phyloP scores from a whole-genome alignment of 192 early-diverging fungal species.

The Spinellus fusiger region DNA sequence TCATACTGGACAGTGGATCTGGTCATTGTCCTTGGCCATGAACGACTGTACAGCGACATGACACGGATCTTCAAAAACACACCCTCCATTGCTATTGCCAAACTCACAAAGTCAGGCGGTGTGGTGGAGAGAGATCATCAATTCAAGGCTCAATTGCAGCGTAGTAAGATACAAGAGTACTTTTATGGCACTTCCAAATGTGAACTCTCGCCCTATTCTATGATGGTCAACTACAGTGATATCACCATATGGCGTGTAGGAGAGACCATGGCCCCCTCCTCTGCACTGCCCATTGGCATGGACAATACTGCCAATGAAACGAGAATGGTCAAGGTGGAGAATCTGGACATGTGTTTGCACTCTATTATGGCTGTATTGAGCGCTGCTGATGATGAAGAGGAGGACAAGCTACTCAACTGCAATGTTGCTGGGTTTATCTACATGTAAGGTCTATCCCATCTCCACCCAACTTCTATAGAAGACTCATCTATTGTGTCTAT shows the following conservation, averaged over 20 bases:
- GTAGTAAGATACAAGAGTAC: slow-evolving; percentile 80
- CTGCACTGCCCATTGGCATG: slow-evolving; percentile 85
- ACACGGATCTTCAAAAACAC: slow-evolving; percentile 44
- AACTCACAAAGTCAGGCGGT: slow-evolving; percentile 90
- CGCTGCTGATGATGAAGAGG: slow-evolving; percentile 40
- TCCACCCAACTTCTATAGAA: neutral
- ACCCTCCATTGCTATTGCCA: slow-evolving; percentile 61
- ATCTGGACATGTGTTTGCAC: slow-evolving; percentile 74
- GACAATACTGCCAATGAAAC: slow-evolving; percentile 75
- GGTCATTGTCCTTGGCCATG: slow-evolving; percentile 89
- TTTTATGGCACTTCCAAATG: slow-evolving; percentile 84
- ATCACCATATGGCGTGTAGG: slow-evolving; percentile 73
- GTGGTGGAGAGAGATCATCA: slow-evolving; percentile 81
- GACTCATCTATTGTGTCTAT: neutral
- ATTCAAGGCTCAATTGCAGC: slow-evolving; percentile 63
- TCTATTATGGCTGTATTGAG: slow-evolving; percentile 83
- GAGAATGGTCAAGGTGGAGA: slow-evolving; percentile 72
- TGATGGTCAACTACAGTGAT: slow-evolving; percentile 73
- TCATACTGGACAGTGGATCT: slow-evolving; percentile 52
- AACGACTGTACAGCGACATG: slow-evolving; percentile 87
- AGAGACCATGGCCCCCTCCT: slow-evolving; percentile 80
- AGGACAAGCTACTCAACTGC: slow-evolving; percentile 53
- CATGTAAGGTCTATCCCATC: slow-evolving; percentile 42
- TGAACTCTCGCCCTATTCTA: slow-evolving; percentile 79
- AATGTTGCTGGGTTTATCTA: slow-evolving; percentile 82